Evolutionary conservation across 805 yeast species (phyloP), one percentile per base, ranked within the genome.

Genomic region (Diddensiella caesifluorescens): DNA sequence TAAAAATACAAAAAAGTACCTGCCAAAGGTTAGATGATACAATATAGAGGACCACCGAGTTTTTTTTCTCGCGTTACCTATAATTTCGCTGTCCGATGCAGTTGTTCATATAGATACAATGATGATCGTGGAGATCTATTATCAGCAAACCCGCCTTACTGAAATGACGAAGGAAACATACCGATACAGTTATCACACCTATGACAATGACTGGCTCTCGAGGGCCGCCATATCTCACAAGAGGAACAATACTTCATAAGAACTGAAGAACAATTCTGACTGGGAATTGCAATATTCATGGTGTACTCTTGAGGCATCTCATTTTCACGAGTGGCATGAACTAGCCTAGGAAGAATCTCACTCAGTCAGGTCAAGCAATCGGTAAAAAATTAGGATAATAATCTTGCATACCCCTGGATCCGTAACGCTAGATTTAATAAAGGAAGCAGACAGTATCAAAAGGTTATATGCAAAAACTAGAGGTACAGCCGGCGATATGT

Each of bases 61-160:
- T 4, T 2, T 53, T 51, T 29, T 79, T 4, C 4, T 16, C 22
- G 7, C 35, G 84, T 59, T 70, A 79, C 48, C 75, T 62, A 58
- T 83, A 83, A 54, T 83, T 85, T 42, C 84, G 61, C 46, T 75
- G 74, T 1, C 95, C 95, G 31, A 85, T 71, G 57, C 95, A 85
- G 51, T 79, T 83, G 53, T 82, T 80, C 38, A 85, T 56, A 76
- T 83, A 77, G 26, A 68, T 51, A 55, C 89, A 82, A 58, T 82
- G 89, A 56, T 82, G 90, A 52, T 86, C 95, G 52, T 76, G 81
- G 36, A 73, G 52, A 7, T 74, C 59, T 30, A 13, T 7, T 7
- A n/a, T 6, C 36, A 7, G 20, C 10, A 12, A 22, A 35, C 13
- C 16, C n/a, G 13, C 6, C 6, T 35, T 15, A 12, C 15, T 9